A percentile compares a stretch with the other conserved stretches of the same genome.
phyloP scores from a whole-genome alignment of 495 filamentous ascomycete species.

The Lophiotrema nucula region DNA sequence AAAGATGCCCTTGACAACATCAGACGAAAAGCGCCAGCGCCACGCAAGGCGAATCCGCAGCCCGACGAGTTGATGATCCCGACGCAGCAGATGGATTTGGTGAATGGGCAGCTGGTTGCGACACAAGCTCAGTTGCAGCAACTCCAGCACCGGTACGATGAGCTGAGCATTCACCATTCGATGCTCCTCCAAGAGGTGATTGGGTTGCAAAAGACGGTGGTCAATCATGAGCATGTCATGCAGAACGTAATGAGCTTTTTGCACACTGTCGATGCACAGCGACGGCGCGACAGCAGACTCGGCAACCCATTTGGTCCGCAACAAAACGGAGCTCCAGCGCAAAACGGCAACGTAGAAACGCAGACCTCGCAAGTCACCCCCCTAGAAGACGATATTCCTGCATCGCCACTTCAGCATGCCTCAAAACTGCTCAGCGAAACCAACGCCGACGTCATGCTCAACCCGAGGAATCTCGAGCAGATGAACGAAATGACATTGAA shows the following conservation, averaged over 20 bases:
- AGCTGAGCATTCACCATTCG: constrained; percentile 80
- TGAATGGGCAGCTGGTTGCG: constrained; percentile 83
- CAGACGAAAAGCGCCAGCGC: constrained; percentile 88
- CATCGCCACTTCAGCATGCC: constrained; percentile 83
- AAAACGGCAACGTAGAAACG: constrained; percentile 34
- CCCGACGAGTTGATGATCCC: constrained; percentile 74
- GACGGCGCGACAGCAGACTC: constrained; percentile 61
- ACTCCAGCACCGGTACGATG: constrained; percentile 79
- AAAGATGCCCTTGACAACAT: constrained; percentile 98
- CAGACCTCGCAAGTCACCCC: constrained; percentile 16
- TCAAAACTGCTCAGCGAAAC: constrained; percentile 81
- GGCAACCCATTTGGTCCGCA: constrained; percentile 53
- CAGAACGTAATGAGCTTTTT: constrained; percentile 71
- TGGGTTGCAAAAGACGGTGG: constrained; percentile 82
- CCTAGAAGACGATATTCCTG: constrained; percentile 64
- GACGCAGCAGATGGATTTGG: constrained; percentile 82
- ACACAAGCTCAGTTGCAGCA: constrained; percentile 89
- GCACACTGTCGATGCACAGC: constrained; percentile 62
- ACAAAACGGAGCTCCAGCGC: constrained; percentile 17
- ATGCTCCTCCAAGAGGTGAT: constrained; percentile 85
- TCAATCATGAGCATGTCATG: constrained; percentile 77
- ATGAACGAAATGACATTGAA: constrained; percentile 70
- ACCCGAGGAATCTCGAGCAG: constrained; percentile 71
- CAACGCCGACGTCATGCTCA: constrained; percentile 74
- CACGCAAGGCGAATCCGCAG: constrained; percentile 67